These are phyloP conservation scores for Populus nigra DNA, from an alignment of 345 rosid species.

Conservation along the genomic window DNA sequence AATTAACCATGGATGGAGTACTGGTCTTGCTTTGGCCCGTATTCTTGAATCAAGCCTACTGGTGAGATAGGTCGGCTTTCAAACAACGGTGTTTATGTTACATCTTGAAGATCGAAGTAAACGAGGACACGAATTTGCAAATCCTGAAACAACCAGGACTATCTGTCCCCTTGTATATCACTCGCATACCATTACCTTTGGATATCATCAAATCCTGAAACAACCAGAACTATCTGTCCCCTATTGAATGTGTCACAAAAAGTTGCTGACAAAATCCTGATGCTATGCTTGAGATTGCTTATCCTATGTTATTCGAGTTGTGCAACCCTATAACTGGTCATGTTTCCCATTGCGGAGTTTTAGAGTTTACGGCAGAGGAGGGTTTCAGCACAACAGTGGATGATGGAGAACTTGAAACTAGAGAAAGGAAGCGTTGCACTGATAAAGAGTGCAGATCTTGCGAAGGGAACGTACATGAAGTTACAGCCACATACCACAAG, in stretches of 20 bases:
- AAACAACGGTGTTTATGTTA: neutral
- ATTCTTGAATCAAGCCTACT: neutral
- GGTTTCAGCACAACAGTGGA: slow-evolving; percentile 15
- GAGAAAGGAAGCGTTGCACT: neutral
- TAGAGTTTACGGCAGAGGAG: slow-evolving; percentile 23
- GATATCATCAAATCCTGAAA: neutral
- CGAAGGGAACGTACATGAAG: slow-evolving; percentile 20
- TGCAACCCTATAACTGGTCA: neutral
- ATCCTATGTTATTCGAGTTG: slow-evolving; percentile 22
- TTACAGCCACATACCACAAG: slow-evolving; percentile 22
- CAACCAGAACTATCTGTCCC: neutral
- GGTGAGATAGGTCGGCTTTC: neutral
- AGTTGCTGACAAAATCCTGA: slow-evolving; percentile 4
- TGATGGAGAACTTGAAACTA: slow-evolving; percentile 29
- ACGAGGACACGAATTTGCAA: neutral
- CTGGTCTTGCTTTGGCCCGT: neutral
- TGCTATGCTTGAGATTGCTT: neutral
- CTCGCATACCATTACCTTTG: neutral
- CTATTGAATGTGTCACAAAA: too few species aligned
- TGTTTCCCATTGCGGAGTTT: slow-evolving; percentile 26
- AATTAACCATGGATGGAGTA: too few species aligned
- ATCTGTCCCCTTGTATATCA: too few species aligned
- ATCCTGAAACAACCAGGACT: too few species aligned
- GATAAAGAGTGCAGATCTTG: neutral
- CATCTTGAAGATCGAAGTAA: neutral